Base-by-base conservation (phyloP, 129 eudicot genomes). In the Tagetes patula region DNA sequence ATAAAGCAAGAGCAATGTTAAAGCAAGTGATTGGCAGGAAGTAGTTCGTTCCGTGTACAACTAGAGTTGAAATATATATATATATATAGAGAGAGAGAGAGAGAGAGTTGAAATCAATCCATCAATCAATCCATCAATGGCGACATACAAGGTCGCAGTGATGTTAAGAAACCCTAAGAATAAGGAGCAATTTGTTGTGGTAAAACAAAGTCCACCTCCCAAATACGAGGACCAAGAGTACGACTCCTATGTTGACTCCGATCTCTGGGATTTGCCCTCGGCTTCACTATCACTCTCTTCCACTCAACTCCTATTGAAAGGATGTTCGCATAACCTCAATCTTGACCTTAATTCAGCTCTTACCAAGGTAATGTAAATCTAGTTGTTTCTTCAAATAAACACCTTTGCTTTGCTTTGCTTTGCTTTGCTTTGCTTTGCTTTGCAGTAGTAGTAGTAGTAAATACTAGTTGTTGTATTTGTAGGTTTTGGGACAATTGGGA, bases 241-340 rank as follows among this genome's bases (percentile, higher is more conserved):
- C 83, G 96, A 94, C 81, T 87, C 98, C 5, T 87, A 74, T 65
- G 87, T 79, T 65, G 98, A 94, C 86, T 87, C 96, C 53, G 80
- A 84, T 40, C 89, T 90, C 39, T 90, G 91, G 91, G 96, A 90
- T 78, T 71, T 85, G 56, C 88, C 88, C 3, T 85, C 88, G 20
- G 61, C 82, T 6, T 67, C 78, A n/a, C 66, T 42, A 0, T 71
- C 79, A 40, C 73, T 72, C 54, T 49, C 81, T 36, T 31, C 67
- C 1, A 30, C 82, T 43, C 77, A 67, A n/a, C 0, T 80, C 53
- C 60, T 49, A 12, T 32, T 92, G 1, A 75, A 81, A 72, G 89
- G 69, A 50, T 87, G 83, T 69, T 50, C 72, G 0, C 74, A 75
- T 11, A 81, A 81, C 52, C 47, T 83, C 37, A 63, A 81, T 75